Base-by-base conservation (phyloP, 306 rosid genomes). In the Cucumis melo region DNA sequence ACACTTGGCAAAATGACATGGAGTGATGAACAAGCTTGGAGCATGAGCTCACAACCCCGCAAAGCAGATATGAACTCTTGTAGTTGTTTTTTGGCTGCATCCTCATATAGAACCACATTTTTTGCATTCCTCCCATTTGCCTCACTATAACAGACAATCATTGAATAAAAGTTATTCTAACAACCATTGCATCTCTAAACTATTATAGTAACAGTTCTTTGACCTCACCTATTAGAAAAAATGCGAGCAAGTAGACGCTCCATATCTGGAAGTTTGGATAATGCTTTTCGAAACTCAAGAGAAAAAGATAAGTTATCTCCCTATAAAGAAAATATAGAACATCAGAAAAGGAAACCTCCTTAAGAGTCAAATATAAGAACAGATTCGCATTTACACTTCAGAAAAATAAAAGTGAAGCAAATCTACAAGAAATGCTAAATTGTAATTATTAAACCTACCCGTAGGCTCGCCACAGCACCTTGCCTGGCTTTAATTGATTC, bases 211-310 rank as follows among this genome's bases (percentile, higher is more conserved):
- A n/a, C 13, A 44, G 77, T 58, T 71, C 67, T 72, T 81, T 78
- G 77, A 62, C 75, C 38, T 85, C 86, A 94, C 96, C 97, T 90
- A 44, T 78, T 71, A 85, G 93, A 79, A 82, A 88, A 89, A 66
- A 90, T 86, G 70, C 92, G 89, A 74, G 93, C 96, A 78, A 94
- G 97, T 83, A 91, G 78, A 75, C 98, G 86, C 87, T 93, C 96
- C 88, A 93, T 84, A 85, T 93, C 98, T 56, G 88, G 91, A 54
- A 93, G 82, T 82, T 80, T 91, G 61, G 89, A 83, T 76, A 91
- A 73, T 58, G 87, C 79, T 83, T 89, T 91, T 14, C 86, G 85
- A 85, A 89, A 93, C 76, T 91, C 95, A 59, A 92, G 85, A 6
- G 96, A 83, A 79, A 23, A 83, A 79, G 91, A 89, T 79, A 90